phyloP scores from a whole-genome alignment of 352 stramenopile species.

The Globisporangium megalacanthum region DNA sequence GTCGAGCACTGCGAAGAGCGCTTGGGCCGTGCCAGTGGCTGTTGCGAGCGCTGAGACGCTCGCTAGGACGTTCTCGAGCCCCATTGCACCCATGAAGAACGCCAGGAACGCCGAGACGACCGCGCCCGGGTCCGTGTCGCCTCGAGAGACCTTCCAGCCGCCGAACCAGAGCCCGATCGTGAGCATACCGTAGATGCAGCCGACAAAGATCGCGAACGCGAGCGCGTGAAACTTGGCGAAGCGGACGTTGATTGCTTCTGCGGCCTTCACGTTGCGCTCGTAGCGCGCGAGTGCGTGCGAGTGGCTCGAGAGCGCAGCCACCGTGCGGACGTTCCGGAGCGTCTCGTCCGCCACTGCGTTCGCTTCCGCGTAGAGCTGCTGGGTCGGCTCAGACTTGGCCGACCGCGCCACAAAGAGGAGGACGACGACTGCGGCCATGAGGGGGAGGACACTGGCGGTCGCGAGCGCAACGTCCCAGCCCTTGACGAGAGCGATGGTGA shows the following conservation, averaged over 20 bases:
- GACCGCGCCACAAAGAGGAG: conserved; percentile 15
- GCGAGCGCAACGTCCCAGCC: conserved; percentile 27
- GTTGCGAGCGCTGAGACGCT: conserved; percentile 44
- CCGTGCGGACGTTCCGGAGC: conserved; percentile 19
- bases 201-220: conserved; percentile 18
- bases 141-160: conserved; percentile 25
- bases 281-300: conserved; percentile 9
- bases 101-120: conserved; percentile 54
- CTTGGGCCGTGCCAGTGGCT: conserved; percentile 33
- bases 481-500: conserved; percentile 19
- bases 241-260: conserved; percentile 6
- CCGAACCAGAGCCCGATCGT: conserved; percentile 46
- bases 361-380: conserved; percentile 23
- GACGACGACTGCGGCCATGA: conserved; percentile 11
- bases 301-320: conserved; percentile 18
- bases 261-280: conserved; percentile 13
- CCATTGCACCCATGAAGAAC: conserved; percentile 20
- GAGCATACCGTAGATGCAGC: conserved; percentile 44
- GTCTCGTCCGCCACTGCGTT: conserved; percentile 26
- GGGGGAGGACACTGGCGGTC: conserved; percentile 20
- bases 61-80: conserved; percentile 28
- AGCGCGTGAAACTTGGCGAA: conserved; percentile 11
- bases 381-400: conserved; percentile 1
- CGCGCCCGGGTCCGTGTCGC: conserved; percentile 18
- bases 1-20: conserved; percentile 50